A percentile compares a stretch with the other conserved stretches of the same genome.
phyloP scores from a whole-genome alignment of 1,284 basidiomycete genomes.

The Phenoliferia sp. region DNA sequence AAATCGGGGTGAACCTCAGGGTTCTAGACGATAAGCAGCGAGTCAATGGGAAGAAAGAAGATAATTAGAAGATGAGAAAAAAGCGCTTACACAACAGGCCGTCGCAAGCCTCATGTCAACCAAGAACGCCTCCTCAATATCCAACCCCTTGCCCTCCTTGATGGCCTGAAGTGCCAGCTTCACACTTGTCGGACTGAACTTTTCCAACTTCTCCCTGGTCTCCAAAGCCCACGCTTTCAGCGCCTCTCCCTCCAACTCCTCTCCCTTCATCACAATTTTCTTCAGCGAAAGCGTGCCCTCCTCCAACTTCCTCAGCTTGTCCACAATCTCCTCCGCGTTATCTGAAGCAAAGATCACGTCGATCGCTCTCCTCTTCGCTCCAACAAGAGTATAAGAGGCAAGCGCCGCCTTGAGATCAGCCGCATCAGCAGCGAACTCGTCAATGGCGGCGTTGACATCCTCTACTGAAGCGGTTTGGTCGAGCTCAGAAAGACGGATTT shows the following conservation, averaged over 20 bases:
- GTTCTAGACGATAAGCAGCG: slow-evolving; percentile 43
- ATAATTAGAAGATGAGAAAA: slow-evolving; percentile 1
- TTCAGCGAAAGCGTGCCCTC: slow-evolving; percentile 28
- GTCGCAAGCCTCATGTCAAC: slow-evolving; percentile 77
- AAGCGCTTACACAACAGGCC: slow-evolving; percentile 65
- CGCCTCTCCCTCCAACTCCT: slow-evolving; percentile 44
- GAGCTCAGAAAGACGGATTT: slow-evolving; percentile 43
- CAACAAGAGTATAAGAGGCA: slow-evolving; percentile 48
- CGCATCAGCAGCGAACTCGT: slow-evolving; percentile 54
- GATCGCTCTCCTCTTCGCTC: slow-evolving; percentile 63
- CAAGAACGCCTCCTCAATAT: slow-evolving; percentile 62
- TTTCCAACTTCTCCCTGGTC: slow-evolving; percentile 59
- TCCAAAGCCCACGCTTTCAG: slow-evolving; percentile 63
- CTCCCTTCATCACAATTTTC: slow-evolving; percentile 37
- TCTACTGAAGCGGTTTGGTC: slow-evolving; percentile 52
- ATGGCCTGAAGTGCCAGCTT: slow-evolving; percentile 77
- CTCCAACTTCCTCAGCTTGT: slow-evolving; percentile 52
- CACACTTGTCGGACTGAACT: slow-evolving; percentile 82
- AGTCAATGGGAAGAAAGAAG: neutral
- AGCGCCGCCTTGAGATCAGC: slow-evolving; percentile 61
- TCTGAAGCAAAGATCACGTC: slow-evolving; percentile 70
- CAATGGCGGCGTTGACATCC: slow-evolving; percentile 45
- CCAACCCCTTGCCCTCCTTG: slow-evolving; percentile 59
- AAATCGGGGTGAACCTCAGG: slow-evolving; percentile 68
- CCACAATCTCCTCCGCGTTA: slow-evolving; percentile 65